phyloP scores from a whole-genome alignment of 805 yeast species.

The Cyberlindnera petersonii region DNA sequence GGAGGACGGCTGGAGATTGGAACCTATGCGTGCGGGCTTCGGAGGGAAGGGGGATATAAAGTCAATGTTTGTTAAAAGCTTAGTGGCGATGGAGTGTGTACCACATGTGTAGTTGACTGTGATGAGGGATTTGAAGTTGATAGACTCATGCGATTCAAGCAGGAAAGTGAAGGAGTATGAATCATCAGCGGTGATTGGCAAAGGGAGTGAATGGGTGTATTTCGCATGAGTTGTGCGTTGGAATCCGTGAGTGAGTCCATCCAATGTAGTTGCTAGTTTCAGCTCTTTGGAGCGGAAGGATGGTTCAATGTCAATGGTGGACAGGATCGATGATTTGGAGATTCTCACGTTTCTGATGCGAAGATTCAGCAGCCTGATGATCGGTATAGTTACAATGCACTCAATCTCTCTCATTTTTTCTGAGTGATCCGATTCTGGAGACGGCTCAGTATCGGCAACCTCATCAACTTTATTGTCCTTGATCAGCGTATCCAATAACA shows the following conservation, averaged over 20 bases:
- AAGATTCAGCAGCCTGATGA: conserved; percentile 39
- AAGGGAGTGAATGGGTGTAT: conserved; percentile 25
- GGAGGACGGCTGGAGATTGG: too few relatives aligned
- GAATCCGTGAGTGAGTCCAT: conserved; percentile 17
- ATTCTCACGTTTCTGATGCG: conserved; percentile 45
- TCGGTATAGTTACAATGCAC: conserved; percentile 21
- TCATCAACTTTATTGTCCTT: conserved; percentile 15
- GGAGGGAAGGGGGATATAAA: conserved; percentile 9
- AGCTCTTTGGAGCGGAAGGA: conserved; percentile 36
- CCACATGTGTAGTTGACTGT: conserved; percentile 29
- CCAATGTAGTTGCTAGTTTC: conserved; percentile 17
- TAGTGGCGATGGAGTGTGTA: conserved; percentile 21
- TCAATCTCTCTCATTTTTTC: not conserved
- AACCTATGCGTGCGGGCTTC: too few relatives aligned
- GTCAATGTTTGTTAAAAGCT: conserved; percentile 19
- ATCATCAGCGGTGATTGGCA: conserved; percentile 26
- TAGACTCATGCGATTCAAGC: conserved; percentile 19
- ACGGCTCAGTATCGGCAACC: not conserved
- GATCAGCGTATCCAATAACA: conserved; percentile 19
- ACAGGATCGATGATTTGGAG: conserved; percentile 43
- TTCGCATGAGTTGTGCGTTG: conserved; percentile 23
- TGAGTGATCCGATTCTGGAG: not conserved
- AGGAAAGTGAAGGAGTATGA: conserved; percentile 27
- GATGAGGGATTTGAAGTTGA: conserved; percentile 22
- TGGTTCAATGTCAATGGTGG: conserved; percentile 45